These are phyloP conservation scores for Xylaria castorea DNA, from an alignment of 495 filamentous ascomycete genomes.

Conservation along the genomic window DNA sequence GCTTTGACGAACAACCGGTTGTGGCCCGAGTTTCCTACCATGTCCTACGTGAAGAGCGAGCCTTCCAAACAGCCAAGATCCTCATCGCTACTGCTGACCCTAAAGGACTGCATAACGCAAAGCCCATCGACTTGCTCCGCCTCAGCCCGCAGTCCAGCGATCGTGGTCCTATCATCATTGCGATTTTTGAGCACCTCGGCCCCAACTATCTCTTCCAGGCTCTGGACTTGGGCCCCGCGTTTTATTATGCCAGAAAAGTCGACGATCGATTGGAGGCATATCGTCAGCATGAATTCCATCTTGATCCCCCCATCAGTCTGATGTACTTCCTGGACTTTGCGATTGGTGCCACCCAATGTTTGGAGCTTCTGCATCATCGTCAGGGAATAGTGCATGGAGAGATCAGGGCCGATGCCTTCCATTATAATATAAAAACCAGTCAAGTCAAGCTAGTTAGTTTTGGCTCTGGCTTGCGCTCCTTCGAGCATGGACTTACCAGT, in stretches of 20 bases:
- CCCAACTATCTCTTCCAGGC: conserved; percentile 72
- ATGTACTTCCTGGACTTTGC: conserved; percentile 85
- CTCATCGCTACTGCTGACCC: conserved; percentile 75
- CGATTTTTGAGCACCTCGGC: conserved; percentile 81
- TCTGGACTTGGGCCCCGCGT: conserved; percentile 78
- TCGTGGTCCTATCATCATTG: conserved; percentile 68
- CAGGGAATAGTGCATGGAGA: conserved; percentile 85
- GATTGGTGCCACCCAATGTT: conserved; percentile 80
- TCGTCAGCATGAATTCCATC: conserved; percentile 44
- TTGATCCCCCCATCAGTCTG: conserved; percentile 68
- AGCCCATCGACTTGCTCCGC: conserved; percentile 74
- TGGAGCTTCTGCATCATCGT: conserved; percentile 86
- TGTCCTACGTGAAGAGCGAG: conserved; percentile 78
- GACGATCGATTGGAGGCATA: conserved; percentile 54
- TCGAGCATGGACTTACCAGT: conserved; percentile 85
- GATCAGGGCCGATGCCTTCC: conserved; percentile 85
- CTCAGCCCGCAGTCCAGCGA: conserved; percentile 70
- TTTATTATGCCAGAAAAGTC: conserved; percentile 61
- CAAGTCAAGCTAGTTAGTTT: conserved; percentile 81
- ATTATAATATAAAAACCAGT: conserved; percentile 71
- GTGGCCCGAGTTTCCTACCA: conserved; percentile 82
- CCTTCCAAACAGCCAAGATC: conserved; percentile 78
- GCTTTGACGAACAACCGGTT: conserved; percentile 58
- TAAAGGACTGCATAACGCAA: conserved; percentile 73
- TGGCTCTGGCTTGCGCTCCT: conserved; percentile 81